Evolutionary conservation across 768 basidiomycete genomes (phyloP).

Genomic region (Leccinum truebloodii): DNA sequence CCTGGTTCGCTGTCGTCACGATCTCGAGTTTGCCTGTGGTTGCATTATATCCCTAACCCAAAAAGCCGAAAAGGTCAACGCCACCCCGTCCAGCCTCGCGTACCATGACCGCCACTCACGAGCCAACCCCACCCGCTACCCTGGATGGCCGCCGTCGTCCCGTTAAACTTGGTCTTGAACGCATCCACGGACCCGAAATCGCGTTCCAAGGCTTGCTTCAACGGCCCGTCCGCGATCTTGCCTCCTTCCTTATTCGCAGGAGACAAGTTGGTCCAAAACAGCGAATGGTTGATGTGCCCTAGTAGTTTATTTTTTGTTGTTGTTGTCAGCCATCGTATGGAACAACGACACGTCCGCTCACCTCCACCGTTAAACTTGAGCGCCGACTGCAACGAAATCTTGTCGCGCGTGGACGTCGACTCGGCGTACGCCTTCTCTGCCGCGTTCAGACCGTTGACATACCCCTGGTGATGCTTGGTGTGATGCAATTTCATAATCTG

Average conservation of each 20-base stretch:
- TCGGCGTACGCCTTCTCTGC: slow-evolving; percentile 84
- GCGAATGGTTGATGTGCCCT: slow-evolving; percentile 91
- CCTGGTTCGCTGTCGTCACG: slow-evolving; percentile 94
- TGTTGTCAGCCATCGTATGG: not conserved
- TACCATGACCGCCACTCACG: slow-evolving; percentile 40
- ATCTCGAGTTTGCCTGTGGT: slow-evolving; percentile 77
- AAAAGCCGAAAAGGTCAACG: not conserved
- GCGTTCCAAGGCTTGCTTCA: slow-evolving; percentile 73
- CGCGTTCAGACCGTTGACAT: slow-evolving; percentile 92
- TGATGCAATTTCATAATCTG: slow-evolving; percentile 97
- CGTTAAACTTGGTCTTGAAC: slow-evolving; percentile 85
- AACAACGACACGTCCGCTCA: slow-evolving; percentile 24
- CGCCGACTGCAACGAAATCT: slow-evolving; percentile 85
- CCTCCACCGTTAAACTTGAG: slow-evolving; percentile 99
- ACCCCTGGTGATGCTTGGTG: slow-evolving; percentile 87
- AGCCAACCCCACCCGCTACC: slow-evolving; percentile 99
- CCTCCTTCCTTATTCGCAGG: slow-evolving; percentile 67
- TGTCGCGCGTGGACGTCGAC: slow-evolving; percentile 63
- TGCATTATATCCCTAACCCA: slow-evolving; percentile 64
- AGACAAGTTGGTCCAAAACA: slow-evolving; percentile 98
- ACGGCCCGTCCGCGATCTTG: slow-evolving; percentile 58
- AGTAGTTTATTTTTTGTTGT: not conserved
- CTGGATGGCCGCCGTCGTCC: slow-evolving; percentile 88
- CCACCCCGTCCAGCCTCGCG: not conserved
- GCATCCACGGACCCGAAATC: slow-evolving; percentile 88